These are phyloP conservation scores for Spinacia oleracea DNA, from an alignment of 179 eudicot genomes.

Conservation along the genomic window DNA sequence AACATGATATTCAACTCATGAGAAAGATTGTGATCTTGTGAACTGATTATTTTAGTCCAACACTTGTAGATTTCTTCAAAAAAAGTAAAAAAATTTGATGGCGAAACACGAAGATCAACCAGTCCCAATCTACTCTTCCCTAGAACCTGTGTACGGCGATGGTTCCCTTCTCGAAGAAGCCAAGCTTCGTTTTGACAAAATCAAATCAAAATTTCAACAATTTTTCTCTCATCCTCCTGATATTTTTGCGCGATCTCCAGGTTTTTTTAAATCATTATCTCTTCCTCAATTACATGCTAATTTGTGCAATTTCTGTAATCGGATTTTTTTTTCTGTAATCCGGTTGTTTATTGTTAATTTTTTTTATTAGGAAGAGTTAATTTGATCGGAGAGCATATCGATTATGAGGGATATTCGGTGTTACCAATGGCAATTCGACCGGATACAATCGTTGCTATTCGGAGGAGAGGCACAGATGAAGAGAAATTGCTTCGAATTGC, in stretches of 20 bases:
- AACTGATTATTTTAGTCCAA: no score
- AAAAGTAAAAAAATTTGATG: constrained; percentile 48
- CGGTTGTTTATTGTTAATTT: no score
- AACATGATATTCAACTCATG: no score
- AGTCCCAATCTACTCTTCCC: constrained; percentile 53
- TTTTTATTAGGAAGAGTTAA: constrained; percentile 73
- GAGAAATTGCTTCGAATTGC: constrained; percentile 64
- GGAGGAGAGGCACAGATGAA: constrained; percentile 48
- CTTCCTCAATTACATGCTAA: neutral
- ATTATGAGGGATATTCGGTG: constrained; percentile 95
- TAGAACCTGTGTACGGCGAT: constrained; percentile 60
- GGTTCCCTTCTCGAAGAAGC: constrained; percentile 74
- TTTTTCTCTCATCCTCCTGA: constrained; percentile 62
- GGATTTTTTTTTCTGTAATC: no score
- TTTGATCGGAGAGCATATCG: constrained; percentile 93
- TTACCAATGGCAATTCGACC: constrained; percentile 95
- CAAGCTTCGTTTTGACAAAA: constrained; percentile 47
- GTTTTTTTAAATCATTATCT: constrained; percentile 28
- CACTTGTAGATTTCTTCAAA: no score
- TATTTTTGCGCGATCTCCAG: constrained; percentile 82
- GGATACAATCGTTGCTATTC: constrained; percentile 81
- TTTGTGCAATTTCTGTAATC: neutral
- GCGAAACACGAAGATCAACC: constrained; percentile 79
- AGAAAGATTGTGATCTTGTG: no score
- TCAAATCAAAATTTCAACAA: constrained; percentile 64